A percentile compares a stretch with the other conserved stretches of the same genome.
These are phyloP conservation scores for Lactarius sanguifluus DNA, from an alignment of 768 basidiomycete genomes.

Conservation along the genomic window DNA sequence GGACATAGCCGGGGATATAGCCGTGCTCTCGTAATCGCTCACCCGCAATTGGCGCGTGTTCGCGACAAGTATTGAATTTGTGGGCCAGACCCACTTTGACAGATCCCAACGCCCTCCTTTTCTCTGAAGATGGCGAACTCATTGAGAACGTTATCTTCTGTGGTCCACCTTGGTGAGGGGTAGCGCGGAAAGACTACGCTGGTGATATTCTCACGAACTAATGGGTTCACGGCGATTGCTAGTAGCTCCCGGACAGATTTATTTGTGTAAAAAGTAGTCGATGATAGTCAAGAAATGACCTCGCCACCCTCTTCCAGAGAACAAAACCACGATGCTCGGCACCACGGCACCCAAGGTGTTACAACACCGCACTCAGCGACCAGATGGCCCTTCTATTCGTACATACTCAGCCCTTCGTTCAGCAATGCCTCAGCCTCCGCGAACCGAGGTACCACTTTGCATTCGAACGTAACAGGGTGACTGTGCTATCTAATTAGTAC, in stretches of 20 bases:
- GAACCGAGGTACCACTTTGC: slow-evolving; percentile 23
- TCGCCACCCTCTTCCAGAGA: not conserved
- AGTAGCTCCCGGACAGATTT: too few species aligned
- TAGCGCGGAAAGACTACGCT: slow-evolving; percentile 66
- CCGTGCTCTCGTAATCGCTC: not conserved
- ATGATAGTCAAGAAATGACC: too few species aligned
- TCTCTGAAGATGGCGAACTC: slow-evolving; percentile 49
- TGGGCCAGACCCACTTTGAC: slow-evolving; percentile 69
- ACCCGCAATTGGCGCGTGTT: too few species aligned
- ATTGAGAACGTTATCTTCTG: slow-evolving; percentile 67
- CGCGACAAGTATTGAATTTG: slow-evolving; percentile 44
- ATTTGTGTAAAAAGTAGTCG: too few species aligned
- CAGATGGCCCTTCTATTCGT: not conserved
- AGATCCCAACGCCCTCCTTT: slow-evolving; percentile 53
- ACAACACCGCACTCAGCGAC: too few species aligned
- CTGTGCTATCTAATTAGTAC: not conserved
- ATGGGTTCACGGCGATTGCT: too few species aligned
- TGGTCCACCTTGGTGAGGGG: slow-evolving; percentile 67
- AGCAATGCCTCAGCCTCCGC: slow-evolving; percentile 4
- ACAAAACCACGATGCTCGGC: not conserved
- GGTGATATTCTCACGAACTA: slow-evolving; percentile 56
- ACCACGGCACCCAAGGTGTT: not conserved
- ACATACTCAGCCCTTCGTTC: not conserved
- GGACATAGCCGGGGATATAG: too few species aligned
- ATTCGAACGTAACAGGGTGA: slow-evolving; percentile 22